These are phyloP conservation scores for Penicillium simplicissimum DNA, from an alignment of 495 filamentous ascomycete species.

Conservation along the genomic window DNA sequence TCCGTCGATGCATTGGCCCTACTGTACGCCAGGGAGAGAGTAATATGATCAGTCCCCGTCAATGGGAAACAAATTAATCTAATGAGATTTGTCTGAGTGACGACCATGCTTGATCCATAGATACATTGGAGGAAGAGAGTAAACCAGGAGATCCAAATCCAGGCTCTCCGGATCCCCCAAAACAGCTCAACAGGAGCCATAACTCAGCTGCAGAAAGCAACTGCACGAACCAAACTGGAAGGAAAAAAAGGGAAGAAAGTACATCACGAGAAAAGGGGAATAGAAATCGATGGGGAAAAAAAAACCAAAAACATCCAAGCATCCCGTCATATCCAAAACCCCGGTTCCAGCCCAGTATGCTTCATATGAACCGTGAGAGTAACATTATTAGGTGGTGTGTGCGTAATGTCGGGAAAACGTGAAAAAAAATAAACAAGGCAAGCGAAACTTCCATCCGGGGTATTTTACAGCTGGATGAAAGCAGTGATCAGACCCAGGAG, in stretches of 20 bases:
- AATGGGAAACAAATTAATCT: not conserved
- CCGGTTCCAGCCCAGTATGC: slow-evolving; percentile 31
- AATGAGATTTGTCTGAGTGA: not conserved
- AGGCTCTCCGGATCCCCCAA: not conserved
- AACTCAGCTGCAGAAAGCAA: not conserved
- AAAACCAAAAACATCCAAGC: slow-evolving; percentile 1
- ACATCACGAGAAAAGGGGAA: slow-evolving; percentile 4
- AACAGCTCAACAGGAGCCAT: not conserved
- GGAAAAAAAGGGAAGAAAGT: not conserved
- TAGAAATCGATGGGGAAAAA: slow-evolving; percentile 15
- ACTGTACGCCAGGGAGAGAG: not conserved
- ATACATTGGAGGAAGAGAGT: not conserved
- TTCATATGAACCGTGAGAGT: slow-evolving; percentile 17
- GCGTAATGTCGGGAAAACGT: slow-evolving; percentile 11
- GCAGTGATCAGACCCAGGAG: slow-evolving; percentile 38
- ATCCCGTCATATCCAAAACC: slow-evolving; percentile 19
- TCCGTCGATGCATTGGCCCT: not conserved
- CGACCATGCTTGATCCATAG: not conserved
- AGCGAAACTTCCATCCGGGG: not conserved
- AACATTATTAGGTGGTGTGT: slow-evolving; percentile 30
- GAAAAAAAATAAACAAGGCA: slow-evolving; percentile 7
- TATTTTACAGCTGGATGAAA: slow-evolving; percentile 38
- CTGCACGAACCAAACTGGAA: not conserved
- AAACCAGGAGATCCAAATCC: not conserved
- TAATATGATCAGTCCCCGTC: not conserved